Evolutionary conservation across 768 basidiomycete species (phyloP).

Genomic region (Lactarius deliciosus): DNA sequence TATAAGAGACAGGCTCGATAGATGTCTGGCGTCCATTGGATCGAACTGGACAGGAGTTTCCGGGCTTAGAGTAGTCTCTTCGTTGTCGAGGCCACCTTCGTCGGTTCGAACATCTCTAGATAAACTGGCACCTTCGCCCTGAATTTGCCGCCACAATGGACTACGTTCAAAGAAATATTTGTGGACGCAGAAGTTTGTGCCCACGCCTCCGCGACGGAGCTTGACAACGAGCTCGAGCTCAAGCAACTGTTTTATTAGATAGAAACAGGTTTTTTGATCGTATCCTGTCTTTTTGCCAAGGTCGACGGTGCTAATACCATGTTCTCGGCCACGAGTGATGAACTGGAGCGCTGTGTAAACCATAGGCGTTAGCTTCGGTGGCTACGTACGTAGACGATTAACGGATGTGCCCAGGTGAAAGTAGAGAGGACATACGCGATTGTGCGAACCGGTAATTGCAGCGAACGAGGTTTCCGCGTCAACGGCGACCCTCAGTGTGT

Average conservation of each 20-base stretch:
- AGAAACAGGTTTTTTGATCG: slow-evolving; percentile 88
- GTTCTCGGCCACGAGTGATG: slow-evolving; percentile 76
- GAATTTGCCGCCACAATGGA: slow-evolving; percentile 73
- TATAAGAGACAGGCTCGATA: slow-evolving; percentile 73
- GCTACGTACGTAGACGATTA: slow-evolving; percentile 43
- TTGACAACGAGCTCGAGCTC: slow-evolving; percentile 75
- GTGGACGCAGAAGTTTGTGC: slow-evolving; percentile 77
- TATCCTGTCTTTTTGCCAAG: slow-evolving; percentile 77
- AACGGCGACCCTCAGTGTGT: slow-evolving; percentile 67
- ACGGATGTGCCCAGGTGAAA: slow-evolving; percentile 3
- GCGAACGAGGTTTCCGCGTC: slow-evolving; percentile 72
- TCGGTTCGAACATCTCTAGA: slow-evolving; percentile 35
- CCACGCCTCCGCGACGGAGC: slow-evolving; percentile 73
- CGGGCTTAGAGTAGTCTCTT: slow-evolving; percentile 25
- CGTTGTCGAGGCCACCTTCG: slow-evolving; percentile 40
- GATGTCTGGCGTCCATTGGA: slow-evolving; percentile 73
- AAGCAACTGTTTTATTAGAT: slow-evolving; percentile 74
- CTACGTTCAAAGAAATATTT: slow-evolving; percentile 80
- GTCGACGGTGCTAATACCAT: slow-evolving; percentile 75
- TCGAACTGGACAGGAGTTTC: slow-evolving; percentile 51
- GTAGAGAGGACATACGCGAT: slow-evolving; percentile 52
- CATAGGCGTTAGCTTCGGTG: slow-evolving; percentile 77
- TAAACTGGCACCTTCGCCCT: slow-evolving; percentile 57
- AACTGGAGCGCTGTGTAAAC: slow-evolving; percentile 83
- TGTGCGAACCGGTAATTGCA: slow-evolving; percentile 84